Base-by-base conservation (phyloP, 1,284 basidiomycete species). In the Cryptococcus maquisensis region DNA sequence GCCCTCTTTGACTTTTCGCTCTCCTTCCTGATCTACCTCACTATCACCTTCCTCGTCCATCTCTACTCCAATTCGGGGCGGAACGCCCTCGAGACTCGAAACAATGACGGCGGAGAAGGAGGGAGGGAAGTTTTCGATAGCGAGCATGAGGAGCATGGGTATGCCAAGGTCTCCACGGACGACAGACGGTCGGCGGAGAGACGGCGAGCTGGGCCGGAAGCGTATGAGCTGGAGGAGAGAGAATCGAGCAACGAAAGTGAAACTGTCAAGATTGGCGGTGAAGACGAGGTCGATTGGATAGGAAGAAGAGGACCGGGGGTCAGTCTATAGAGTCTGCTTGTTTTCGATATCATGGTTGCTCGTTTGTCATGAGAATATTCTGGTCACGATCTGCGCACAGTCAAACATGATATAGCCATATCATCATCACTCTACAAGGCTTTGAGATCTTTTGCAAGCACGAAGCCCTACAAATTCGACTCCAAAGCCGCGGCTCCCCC, bases 1-100 rank as follows among this genome's bases (percentile, higher is more conserved):
- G 81, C 87, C 42, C 78, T 93, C 8, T 85, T 88, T 67, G 72
- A 73, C 57, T 88, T 87, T 75, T 90, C 87, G 63, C 73, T 87
- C 47, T 84, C 87, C 0, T 89, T 91, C 78, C 61, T 88, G 46
- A 73, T 91, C 47, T 91, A 92, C 72, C 80, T 86, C 12, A 81
- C 87, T 63, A 83, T 86, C 43, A 78, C 82, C 36, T 77, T 81
- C 55, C 77, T 86, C 47, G 77, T 86, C 54, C 76, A 82, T 53
- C 76, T 85, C 10, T 86, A 83, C 71, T 66, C 77, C 5, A 83
- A 78, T 0, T 82, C 83, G 15, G 86, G 87, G 1, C 79, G 80
- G 28, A 86, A 87, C 59, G 81, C 81, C 15, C 18, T 24, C n/a
- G 8, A 36, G 10, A 21, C 12, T 9, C n/a, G 3, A 21, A 15